Conservation (phyloP, 164 flowering plant species). For the Kingdonia uniflora region DNA sequence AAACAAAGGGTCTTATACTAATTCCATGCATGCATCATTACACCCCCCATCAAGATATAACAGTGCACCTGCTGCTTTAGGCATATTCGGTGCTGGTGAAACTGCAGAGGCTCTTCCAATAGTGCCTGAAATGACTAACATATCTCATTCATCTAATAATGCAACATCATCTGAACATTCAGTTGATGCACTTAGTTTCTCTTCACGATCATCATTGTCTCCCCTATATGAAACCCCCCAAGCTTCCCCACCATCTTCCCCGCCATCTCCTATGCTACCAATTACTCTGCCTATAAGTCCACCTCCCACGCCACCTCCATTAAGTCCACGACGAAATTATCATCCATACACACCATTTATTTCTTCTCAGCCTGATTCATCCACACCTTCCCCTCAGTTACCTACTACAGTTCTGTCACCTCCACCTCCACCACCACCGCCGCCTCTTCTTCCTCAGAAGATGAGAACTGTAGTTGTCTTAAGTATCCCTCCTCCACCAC, state of each 20-base stretch:
- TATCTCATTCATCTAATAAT: not conserved
- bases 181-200: slow-evolving; percentile 9
- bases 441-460: no score
- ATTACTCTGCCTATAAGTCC: not conserved
- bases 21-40: slow-evolving; percentile 44
- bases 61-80: slow-evolving; percentile 62
- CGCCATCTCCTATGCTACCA: slow-evolving; percentile 4
- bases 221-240: slow-evolving; percentile 1
- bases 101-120: slow-evolving; percentile 17
- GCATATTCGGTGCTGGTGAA: slow-evolving; percentile 26
- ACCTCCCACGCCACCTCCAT: slow-evolving; percentile 9
- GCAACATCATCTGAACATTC: slow-evolving; percentile 7
- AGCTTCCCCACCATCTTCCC: slow-evolving; percentile 12
- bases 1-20: slow-evolving; percentile 36
- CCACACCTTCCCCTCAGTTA: no score
- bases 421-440: no score
- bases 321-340: no score
- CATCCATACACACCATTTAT: no score
- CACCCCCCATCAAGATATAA: slow-evolving; percentile 66
- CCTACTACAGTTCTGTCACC: no score
- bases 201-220: slow-evolving; percentile 10
- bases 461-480: no score
- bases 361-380: no score
- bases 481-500: no score
- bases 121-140: not conserved